Percentiles rank a stretch among this genome's conserved stretches.
Evolutionary conservation across 2,329 filamentous ascomycete genomes (phyloP).

Genomic region (Gnomoniopsis smithogilvyi): DNA sequence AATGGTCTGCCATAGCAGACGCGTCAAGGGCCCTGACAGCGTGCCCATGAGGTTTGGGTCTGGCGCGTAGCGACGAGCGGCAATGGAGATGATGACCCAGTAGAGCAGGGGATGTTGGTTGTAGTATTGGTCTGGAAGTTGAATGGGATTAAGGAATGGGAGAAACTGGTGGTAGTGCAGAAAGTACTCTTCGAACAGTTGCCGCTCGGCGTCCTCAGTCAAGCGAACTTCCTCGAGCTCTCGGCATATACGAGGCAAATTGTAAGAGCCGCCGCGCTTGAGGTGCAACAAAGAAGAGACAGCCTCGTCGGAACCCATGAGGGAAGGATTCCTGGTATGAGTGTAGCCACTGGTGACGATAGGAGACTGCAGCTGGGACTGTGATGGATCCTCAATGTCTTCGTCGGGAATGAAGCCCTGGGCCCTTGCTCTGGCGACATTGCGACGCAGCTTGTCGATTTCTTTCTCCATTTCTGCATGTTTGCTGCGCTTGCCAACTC

Average conservation of each 20-base stretch:
- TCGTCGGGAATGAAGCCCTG: conserved; percentile 57
- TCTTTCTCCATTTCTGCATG: conserved; percentile 86
- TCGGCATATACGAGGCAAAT: conserved; percentile 55
- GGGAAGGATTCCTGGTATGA: conserved; percentile 59
- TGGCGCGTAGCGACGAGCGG: conserved; percentile 65
- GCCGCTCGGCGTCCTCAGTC: conserved; percentile 59
- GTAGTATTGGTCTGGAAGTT: conserved; percentile 70
- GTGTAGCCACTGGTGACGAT: conserved; percentile 54
- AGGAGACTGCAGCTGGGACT: conserved; percentile 57
- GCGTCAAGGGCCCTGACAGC: conserved; percentile 65
- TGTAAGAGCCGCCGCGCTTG: conserved; percentile 62
- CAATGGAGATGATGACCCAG: conserved; percentile 78
- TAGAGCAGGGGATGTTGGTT: conserved; percentile 78
- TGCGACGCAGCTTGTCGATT: conserved; percentile 65
- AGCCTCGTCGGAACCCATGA: conserved; percentile 67
- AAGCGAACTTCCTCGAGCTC: conserved; percentile 62
- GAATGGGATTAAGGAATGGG: conserved; percentile 66
- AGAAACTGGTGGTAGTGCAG: conserved; percentile 73
- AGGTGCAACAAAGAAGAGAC: conserved; percentile 65
- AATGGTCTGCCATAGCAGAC: conserved; percentile 74
- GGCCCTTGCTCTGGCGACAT: conserved; percentile 55
- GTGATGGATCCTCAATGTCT: conserved; percentile 45
- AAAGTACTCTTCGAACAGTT: conserved; percentile 67
- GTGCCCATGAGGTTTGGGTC: conserved; percentile 64
- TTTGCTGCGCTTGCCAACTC: conserved; percentile 73